phyloP scores from a whole-genome alignment of 2,329 filamentous ascomycete species.

The Lasiodiplodia sp. region DNA sequence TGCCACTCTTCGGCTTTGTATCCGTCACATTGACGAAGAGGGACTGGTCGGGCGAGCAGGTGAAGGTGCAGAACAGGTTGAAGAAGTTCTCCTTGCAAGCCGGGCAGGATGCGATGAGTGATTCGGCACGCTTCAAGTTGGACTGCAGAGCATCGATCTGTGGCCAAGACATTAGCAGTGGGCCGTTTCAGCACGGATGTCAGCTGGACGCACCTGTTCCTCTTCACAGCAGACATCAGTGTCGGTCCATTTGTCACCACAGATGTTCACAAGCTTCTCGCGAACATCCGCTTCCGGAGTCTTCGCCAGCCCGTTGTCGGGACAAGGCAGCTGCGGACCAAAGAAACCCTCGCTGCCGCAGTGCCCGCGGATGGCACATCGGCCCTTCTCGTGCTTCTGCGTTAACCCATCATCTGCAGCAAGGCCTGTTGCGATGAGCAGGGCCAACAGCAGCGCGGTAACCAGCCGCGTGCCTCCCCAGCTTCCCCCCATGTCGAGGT shows the following conservation, averaged over 20 bases:
- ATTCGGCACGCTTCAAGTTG: constrained; percentile 85
- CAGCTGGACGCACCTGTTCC: constrained; percentile 68
- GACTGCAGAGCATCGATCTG: constrained; percentile 80
- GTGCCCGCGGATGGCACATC: constrained; percentile 88
- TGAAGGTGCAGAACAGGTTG: constrained; percentile 97
- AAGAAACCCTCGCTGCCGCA: constrained; percentile 93
- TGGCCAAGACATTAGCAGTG: background rate
- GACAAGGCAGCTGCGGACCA: constrained; percentile 86
- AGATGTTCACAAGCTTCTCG: constrained; percentile 81
- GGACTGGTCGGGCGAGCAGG: constrained; percentile 95
- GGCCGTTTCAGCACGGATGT: background rate
- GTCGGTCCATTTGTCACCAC: constrained; percentile 84
- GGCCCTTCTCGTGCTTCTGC: constrained; percentile 78
- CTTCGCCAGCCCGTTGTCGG: constrained; percentile 84
- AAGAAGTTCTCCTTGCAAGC: constrained; percentile 99
- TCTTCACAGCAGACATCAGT: constrained; percentile 84
- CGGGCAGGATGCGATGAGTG: constrained; percentile 90
- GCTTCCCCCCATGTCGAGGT: constrained; percentile 28
- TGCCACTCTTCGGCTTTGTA: constrained; percentile 67
- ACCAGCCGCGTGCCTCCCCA: constrained; percentile 30
- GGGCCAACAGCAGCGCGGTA: constrained; percentile 24
- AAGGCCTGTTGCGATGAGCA: constrained; percentile 9
- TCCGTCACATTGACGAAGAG: constrained; percentile 92
- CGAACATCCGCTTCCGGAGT: constrained; percentile 75
- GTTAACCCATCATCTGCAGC: constrained; percentile 39